Evolutionary conservation across 805 yeast genomes (phyloP).

Genomic region (Lipomyces sp.): DNA sequence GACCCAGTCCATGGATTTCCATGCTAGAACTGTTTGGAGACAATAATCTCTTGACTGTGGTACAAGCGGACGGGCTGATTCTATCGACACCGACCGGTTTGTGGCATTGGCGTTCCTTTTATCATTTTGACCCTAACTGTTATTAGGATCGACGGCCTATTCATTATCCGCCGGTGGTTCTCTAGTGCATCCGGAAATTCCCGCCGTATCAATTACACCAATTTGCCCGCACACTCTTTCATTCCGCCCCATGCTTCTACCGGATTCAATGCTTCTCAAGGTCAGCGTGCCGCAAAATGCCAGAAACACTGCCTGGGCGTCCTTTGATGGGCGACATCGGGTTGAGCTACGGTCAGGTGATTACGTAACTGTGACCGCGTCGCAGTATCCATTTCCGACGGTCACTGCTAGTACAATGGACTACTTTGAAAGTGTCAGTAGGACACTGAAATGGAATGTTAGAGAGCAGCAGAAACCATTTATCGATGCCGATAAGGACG

Average conservation of each 20-base stretch:
- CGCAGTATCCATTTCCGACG: conserved; percentile 93
- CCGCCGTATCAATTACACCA: conserved; percentile 91
- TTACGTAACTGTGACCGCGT: conserved; percentile 81
- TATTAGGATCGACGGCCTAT: conserved; percentile 84
- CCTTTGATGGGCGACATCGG: conserved; percentile 91
- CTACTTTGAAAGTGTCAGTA: conserved; percentile 80
- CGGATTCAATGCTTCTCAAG: conserved; percentile 86
- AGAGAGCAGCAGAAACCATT: conserved; percentile 88
- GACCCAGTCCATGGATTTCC: conserved; percentile 91
- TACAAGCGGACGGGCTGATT: conserved; percentile 93
- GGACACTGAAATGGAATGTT: conserved; percentile 91
- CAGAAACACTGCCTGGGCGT: conserved; percentile 93
- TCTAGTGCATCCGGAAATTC: conserved; percentile 89
- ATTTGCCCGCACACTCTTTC: conserved; percentile 95
- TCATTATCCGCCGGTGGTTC: conserved; percentile 95
- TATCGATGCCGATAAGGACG: conserved; percentile 41
- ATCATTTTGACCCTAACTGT: not conserved
- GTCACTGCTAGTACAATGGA: conserved; percentile 70
- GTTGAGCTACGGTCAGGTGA: conserved; percentile 83
- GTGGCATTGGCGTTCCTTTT: not conserved
- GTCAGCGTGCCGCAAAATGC: conserved; percentile 80
- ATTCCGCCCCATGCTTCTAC: conserved; percentile 87
- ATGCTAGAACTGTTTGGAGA: conserved; percentile 90
- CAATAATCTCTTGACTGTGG: conserved; percentile 79
- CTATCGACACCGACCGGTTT: conserved; percentile 80